These are phyloP conservation scores for Salix exigua DNA, from an alignment of 345 rosid genomes.

Conservation along the genomic window DNA sequence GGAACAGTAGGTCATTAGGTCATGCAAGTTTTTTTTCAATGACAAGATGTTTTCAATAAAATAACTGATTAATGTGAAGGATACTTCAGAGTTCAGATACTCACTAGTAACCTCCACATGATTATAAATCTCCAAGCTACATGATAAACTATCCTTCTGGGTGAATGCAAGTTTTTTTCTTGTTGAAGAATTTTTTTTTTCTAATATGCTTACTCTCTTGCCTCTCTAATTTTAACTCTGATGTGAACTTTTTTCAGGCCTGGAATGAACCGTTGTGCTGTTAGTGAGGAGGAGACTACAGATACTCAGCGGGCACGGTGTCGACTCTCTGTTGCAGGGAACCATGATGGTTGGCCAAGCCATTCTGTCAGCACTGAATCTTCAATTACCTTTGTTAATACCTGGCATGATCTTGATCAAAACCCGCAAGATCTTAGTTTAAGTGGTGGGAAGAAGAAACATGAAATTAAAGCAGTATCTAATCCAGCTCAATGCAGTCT, in stretches of 20 bases:
- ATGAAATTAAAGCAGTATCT: conserved; percentile 42
- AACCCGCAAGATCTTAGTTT: conserved; percentile 19
- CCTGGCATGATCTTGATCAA: conserved; percentile 16
- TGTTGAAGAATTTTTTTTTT: not conserved
- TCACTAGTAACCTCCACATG: not conserved
- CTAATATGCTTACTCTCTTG: not conserved
- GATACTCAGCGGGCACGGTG: conserved; percentile 48
- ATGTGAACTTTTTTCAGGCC: conserved; percentile 46
- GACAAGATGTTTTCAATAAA: not conserved
- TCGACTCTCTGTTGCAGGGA: conserved; percentile 15
- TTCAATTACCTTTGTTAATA: conserved; percentile 16
- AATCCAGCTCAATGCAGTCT: conserved; percentile 32
- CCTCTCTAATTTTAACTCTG: not conserved
- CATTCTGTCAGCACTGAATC: conserved; percentile 28
- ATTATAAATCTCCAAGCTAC: not conserved
- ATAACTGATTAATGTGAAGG: not conserved
- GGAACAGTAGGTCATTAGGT: not conserved
- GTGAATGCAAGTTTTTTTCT: not conserved
- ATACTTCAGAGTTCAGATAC: not conserved
- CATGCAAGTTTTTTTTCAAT: not conserved
- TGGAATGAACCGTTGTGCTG: conserved; percentile 59
- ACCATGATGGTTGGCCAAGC: conserved; percentile 35
- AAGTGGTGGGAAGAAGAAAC: conserved; percentile 46
- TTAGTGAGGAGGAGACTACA: conserved; percentile 71
- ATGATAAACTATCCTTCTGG: not conserved